These are phyloP conservation scores for Ustulina deusta DNA, from an alignment of 2,329 filamentous ascomycete species.

Conservation along the genomic window DNA sequence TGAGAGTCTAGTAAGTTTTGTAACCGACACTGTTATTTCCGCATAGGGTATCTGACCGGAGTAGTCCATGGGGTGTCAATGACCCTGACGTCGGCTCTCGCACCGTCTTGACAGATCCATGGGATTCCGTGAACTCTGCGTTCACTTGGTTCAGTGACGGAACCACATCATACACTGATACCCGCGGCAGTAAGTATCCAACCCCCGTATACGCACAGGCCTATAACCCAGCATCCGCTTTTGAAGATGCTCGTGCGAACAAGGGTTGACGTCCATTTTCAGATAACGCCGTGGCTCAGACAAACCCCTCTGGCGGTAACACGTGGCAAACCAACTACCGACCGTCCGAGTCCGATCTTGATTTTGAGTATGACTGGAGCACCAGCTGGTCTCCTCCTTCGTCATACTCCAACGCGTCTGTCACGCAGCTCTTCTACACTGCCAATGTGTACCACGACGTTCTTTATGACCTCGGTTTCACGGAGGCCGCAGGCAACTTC, in stretches of 20 bases:
- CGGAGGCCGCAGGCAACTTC: conserved; percentile 70
- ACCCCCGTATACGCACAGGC: not conserved
- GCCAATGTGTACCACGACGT: conserved; percentile 71
- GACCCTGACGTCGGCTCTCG: conserved; percentile 65
- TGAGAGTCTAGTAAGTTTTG: conserved; percentile 63
- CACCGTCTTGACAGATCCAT: conserved; percentile 60
- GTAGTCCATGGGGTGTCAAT: conserved; percentile 64
- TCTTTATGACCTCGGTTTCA: conserved; percentile 68
- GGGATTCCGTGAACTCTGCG: conserved; percentile 59
- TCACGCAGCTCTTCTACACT: conserved; percentile 72
- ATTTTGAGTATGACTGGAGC: conserved; percentile 63
- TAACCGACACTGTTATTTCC: not conserved
- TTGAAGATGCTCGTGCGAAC: not conserved
- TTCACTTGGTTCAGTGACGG: conserved; percentile 67
- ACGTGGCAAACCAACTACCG: conserved; percentile 64
- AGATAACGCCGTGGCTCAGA: conserved; percentile 68
- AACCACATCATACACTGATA: conserved; percentile 61
- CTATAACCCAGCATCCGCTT: not conserved
- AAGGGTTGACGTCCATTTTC: conserved; percentile 12
- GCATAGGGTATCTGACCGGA: conserved; percentile 29
- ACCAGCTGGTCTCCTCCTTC: conserved; percentile 51
- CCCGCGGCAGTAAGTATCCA: conserved; percentile 60
- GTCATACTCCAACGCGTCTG: conserved; percentile 65
- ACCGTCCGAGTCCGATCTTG: conserved; percentile 56
- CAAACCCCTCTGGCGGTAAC: conserved; percentile 60